Percentiles rank a stretch among this genome's conserved stretches.
These are phyloP conservation scores for Cyamopsis tetragonoloba DNA, from an alignment of 306 rosid genomes.

Conservation along the genomic window DNA sequence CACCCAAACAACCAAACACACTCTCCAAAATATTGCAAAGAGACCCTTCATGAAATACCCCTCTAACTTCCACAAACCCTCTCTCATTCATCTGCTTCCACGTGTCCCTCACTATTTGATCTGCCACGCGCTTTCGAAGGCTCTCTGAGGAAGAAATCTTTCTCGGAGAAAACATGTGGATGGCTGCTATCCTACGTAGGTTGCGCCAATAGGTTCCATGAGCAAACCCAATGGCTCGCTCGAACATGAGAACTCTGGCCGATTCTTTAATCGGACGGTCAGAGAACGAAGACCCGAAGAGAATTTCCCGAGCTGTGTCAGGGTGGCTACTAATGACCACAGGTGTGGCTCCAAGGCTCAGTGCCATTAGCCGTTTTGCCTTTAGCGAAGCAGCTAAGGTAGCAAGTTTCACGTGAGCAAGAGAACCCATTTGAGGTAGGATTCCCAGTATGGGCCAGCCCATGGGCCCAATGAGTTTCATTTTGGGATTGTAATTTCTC, in stretches of 20 bases:
- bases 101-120: conserved; percentile 41
- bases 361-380: conserved; percentile 66
- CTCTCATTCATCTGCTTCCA: conserved; percentile 39
- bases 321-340: conserved; percentile 81
- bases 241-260: conserved; percentile 70
- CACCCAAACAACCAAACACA: conserved; percentile 54
- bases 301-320: conserved; percentile 73
- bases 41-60: conserved; percentile 61
- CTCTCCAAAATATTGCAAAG: conserved; percentile 60
- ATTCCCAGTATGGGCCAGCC: conserved; percentile 80
- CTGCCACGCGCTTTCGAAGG: conserved; percentile 39
- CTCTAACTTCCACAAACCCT: conserved; percentile 51
- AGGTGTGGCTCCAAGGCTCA: conserved; percentile 63
- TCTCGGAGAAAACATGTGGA: conserved; percentile 72
- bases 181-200: conserved; percentile 59
- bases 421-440: conserved; percentile 57
- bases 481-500: conserved; percentile 36
- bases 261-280: conserved; percentile 82
- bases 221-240: conserved; percentile 92
- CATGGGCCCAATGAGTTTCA: conserved; percentile 44
- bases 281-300: conserved; percentile 53
- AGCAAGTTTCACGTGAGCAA: conserved; percentile 65
- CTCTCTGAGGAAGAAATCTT: conserved; percentile 50
- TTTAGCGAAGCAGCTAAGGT: conserved; percentile 37
- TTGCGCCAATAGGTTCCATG: conserved; percentile 76